phyloP scores from a whole-genome alignment of 2,329 filamentous ascomycete genomes.

The Emergomyces pasteurianus region DNA sequence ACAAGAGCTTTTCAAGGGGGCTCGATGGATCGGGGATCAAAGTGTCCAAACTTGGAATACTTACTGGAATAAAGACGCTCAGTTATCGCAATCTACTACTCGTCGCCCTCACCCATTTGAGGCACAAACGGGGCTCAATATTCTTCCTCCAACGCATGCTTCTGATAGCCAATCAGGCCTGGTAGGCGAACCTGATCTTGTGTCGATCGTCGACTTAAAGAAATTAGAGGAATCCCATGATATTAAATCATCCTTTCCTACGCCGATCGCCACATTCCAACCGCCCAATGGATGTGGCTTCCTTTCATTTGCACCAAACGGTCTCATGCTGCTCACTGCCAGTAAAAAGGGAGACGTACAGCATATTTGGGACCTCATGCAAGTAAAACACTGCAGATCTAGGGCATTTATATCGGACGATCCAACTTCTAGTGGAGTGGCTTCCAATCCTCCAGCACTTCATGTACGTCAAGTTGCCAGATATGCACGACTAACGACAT shows the following conservation, averaged over 20 bases:
- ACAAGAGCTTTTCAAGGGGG: constrained; percentile 37
- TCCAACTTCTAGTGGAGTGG: constrained; percentile 16
- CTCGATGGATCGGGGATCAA: constrained; percentile 39
- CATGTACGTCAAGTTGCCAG: constrained; percentile 71
- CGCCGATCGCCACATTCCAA: constrained; percentile 35
- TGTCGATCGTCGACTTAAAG: constrained; percentile 36
- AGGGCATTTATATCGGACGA: constrained; percentile 28
- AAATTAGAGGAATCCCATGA: constrained; percentile 29
- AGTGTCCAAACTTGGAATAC: constrained; percentile 39
- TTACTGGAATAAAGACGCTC: constrained; percentile 37
- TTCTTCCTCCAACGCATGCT: constrained; percentile 37
- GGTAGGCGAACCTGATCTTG: constrained; percentile 31
- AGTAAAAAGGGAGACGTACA: constrained; percentile 39
- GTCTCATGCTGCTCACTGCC: constrained; percentile 35
- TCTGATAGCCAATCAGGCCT: constrained; percentile 26
- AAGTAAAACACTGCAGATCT: constrained; percentile 32
- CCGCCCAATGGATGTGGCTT: constrained; percentile 39
- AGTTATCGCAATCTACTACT: constrained; percentile 13
- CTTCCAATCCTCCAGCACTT: constrained; percentile 7
- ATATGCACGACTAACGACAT: constrained; percentile 83
- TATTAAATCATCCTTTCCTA: constrained; percentile 21
- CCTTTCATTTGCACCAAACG: constrained; percentile 37
- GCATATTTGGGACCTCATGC: constrained; percentile 40
- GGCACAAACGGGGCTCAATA: constrained; percentile 17
- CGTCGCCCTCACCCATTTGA: constrained; percentile 18